Evolutionary conservation across 1,284 basidiomycete species (phyloP).

Genomic region (Pseudomicrostroma phylloplanum): DNA sequence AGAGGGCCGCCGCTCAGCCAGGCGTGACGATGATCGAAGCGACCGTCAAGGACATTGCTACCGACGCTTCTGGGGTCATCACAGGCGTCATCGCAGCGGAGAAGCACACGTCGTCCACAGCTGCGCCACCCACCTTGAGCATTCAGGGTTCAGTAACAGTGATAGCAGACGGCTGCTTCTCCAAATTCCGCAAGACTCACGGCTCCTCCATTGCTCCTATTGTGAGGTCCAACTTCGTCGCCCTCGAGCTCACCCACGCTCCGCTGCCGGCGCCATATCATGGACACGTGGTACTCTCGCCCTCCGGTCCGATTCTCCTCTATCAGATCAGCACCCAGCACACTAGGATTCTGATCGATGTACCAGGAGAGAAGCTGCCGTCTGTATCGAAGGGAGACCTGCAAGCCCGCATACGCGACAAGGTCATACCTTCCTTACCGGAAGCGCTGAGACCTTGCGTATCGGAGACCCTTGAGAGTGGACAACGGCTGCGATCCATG

Average conservation of each 20-base stretch:
- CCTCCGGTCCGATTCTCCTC: constrained; percentile 15
- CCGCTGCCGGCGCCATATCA: constrained; percentile 72
- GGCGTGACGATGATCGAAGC: constrained; percentile 39
- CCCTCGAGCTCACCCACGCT: constrained; percentile 68
- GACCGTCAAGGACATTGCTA: constrained; percentile 36
- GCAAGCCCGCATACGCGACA: constrained; percentile 30
- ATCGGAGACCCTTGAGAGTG: constrained; percentile 29
- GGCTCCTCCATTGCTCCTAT: constrained; percentile 55
- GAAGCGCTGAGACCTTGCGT: constrained; percentile 37
- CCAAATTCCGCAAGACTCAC: constrained; percentile 63
- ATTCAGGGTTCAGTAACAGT: constrained; percentile 71
- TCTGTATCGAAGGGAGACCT: constrained; percentile 61
- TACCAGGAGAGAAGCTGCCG: constrained; percentile 73
- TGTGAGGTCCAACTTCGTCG: constrained; percentile 73
- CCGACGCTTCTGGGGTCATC: constrained; percentile 23
- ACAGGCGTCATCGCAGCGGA: constrained; percentile 28
- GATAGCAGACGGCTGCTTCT: constrained; percentile 91
- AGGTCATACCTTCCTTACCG: constrained; percentile 41
- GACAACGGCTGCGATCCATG: constrained; percentile 64
- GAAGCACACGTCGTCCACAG: constrained; percentile 18
- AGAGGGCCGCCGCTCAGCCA: constrained; percentile 57
- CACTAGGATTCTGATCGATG: constrained; percentile 87
- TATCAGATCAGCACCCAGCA: constrained; percentile 55
- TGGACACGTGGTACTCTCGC: constrained; percentile 58
- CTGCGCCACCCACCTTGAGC: constrained; percentile 21